Base-by-base conservation (phyloP, 2,329 filamentous ascomycete species). In the Neonectria punicea region DNA sequence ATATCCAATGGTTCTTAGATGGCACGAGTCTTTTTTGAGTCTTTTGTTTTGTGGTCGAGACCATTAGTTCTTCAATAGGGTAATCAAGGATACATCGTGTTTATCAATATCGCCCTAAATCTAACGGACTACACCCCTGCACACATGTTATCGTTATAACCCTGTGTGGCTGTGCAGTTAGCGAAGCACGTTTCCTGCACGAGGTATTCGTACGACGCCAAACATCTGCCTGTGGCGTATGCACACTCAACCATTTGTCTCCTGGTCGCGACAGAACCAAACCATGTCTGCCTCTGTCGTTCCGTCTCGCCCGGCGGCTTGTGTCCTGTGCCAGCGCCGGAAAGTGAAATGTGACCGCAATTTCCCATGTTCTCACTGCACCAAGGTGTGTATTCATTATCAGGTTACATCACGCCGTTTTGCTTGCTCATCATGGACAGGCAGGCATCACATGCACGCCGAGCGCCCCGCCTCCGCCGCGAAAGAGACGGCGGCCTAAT, bases 341-440 rank as follows among this genome's bases (percentile, higher is more conserved):
- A 63, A 63, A 28, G 39, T 63, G 10, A 63, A 63, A 30, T 63
- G 61, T 20, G 55, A 63, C 32, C 54, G 58, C 7, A 43, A 49
- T n/a, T n/a, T 14, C 11, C 61, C 61, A 20, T 63, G 61, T 22
- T 34, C 39, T 10, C 58, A 63, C 22, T 63, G 61, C 6, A 9
- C 43, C 36, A 54, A 54, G 61, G 61, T 63, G 36, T 9, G 49
- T 13, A 20, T 46, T 20, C 20, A 16, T 13, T 54, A 16, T n/a
- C 47, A 30, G 22, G 22, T 22, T 22, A 22, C 34, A 16, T 14
- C 13, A 39, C 34, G 34, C 32, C 13, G 32, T 5, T 16, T 39
- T 36, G 14, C 22, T 36, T 9, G 14, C 25, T 11, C 41, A 22
- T n/a, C 16, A 11, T 47, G 25, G 32, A 18, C 14, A 57, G 60